These are phyloP conservation scores for Flaveria brownii DNA, from an alignment of 129 eudicot species.

Conservation along the genomic window DNA sequence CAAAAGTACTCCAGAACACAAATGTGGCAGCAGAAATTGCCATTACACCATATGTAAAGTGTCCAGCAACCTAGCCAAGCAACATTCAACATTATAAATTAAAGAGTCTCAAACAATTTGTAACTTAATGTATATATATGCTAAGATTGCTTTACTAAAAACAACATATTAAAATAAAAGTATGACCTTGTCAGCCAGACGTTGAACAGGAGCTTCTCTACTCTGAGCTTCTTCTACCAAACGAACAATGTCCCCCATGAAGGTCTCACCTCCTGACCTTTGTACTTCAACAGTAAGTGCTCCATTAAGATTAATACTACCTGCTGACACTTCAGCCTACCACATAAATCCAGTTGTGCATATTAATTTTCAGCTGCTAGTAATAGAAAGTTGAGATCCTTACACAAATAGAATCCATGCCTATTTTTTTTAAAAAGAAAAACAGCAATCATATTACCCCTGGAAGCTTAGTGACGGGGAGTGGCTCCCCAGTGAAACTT, in stretches of 20 bases:
- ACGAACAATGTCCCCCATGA: conserved; percentile 94
- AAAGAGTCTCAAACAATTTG: conserved; percentile 14
- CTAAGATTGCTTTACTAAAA: background rate
- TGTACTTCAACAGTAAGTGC: conserved; percentile 84
- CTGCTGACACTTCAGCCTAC: conserved; percentile 96
- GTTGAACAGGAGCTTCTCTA: conserved; percentile 98
- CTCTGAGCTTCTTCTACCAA: conserved; percentile 97
- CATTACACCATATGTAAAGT: conserved; percentile 98
- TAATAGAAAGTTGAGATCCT: background rate
- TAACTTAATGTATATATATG: background rate
- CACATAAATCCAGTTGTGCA: conserved; percentile 21
- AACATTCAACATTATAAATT: conserved; percentile 4
- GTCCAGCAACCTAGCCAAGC: conserved; percentile 77
- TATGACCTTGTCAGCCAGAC: conserved; percentile 90
- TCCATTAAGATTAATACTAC: conserved; percentile 94
- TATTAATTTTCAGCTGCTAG: background rate
- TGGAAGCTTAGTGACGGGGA: conserved; percentile 92
- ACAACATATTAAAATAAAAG: background rate
- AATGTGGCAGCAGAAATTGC: conserved; percentile 95
- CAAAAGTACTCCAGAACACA: conserved; percentile 87
- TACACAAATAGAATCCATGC: background rate
- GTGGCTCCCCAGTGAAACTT: conserved; percentile 97
- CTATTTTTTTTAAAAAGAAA: background rate
- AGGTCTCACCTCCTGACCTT: conserved; percentile 96
- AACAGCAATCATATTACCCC: conserved; percentile 61